Evolutionary conservation across 2,329 filamentous ascomycete genomes (phyloP), one percentile per base, ranked within the genome.

Genomic region (Cytospora piceae): DNA sequence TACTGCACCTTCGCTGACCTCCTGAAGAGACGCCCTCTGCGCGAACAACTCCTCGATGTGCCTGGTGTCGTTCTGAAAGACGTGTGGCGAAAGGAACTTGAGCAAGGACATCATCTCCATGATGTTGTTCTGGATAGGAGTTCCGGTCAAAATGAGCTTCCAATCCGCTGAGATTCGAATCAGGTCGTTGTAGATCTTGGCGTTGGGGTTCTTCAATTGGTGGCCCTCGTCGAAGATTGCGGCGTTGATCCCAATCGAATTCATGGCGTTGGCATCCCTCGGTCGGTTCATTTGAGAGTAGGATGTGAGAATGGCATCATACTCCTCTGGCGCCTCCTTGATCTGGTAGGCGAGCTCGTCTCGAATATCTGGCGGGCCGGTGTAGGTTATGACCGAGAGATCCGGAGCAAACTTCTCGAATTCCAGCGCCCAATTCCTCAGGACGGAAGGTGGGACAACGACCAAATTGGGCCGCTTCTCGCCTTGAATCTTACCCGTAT

Each of bases 381-480:
- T 79, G 72, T 87, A 87, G 2, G 87, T 92, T 84, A 85, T 92
- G 39, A 97, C 89, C 0, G 83, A 85, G 32, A 99, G 77, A 0
- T 81, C 81, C 0, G 93, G 93, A 7, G 94, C 94, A 76, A 99
- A 99, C 57, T 87, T 89, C 68, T 90, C 81, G 72, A 99, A 97
- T 75, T 99, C 95, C 59, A 88, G 87, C 59, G 96, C 85, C 95
- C 95, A 99, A 74, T 99, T 99, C 73, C 97, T 94, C 73, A 97
- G 85, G 0, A 94, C 97, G 0, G 94, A 97, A 0, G 93, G 91
- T 6, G 95, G 95, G 1, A 98, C 95, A 32, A 99, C 89, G 46
- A 99, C 86, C 42, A 99, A 80, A 74, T 97, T 80, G 81, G 93
- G 73, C 92, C 93, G 81, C 73, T 87, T 74, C 80, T 83, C 69